Evolutionary conservation across 441 rosid species (phyloP).

Genomic region (Bocquillonia castaneifolia): DNA sequence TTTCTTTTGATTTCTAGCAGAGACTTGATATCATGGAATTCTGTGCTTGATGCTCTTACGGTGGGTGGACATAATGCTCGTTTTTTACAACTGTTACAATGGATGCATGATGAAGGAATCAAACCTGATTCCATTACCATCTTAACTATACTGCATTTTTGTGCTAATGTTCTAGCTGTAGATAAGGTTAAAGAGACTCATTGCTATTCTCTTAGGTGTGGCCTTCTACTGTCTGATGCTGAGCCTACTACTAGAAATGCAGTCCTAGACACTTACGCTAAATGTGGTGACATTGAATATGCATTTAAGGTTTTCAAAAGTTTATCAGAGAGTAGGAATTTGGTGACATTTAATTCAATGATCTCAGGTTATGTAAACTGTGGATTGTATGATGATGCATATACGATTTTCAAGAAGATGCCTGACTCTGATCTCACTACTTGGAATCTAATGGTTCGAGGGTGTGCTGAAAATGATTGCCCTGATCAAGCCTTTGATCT

Average conservation of each 20-base stretch:
- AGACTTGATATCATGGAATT: conserved; percentile 86
- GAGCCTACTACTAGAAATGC: conserved; percentile 53
- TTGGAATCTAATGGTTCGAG: conserved; percentile 80
- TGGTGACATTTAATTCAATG: conserved; percentile 59
- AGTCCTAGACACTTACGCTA: conserved; percentile 68
- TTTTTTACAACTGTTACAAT: conserved; percentile 43
- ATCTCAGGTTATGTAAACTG: conserved; percentile 49
- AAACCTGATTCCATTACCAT: conserved; percentile 58
- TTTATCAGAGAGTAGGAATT: conserved; percentile 43
- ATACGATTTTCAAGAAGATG: conserved; percentile 44
- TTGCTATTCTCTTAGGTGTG: conserved; percentile 52
- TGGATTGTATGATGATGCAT: conserved; percentile 51
- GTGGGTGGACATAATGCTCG: conserved; percentile 29
- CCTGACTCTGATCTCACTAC: conserved; percentile 52
- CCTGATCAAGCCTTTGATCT: conserved; percentile 49
- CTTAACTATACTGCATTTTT: conserved; percentile 52
- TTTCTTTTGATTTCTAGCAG: conserved; percentile 48
- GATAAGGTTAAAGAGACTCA: conserved; percentile 62
- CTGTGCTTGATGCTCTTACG: conserved; percentile 57
- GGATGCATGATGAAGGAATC: conserved; percentile 46
- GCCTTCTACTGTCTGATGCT: conserved; percentile 34
- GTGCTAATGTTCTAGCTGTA: conserved; percentile 31
- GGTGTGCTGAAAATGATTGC: conserved; percentile 49
- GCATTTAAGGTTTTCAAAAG: conserved; percentile 53
- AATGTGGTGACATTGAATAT: conserved; percentile 53